phyloP scores from a whole-genome alignment of 345 rosid species.

The Pseudoturritis turrita region DNA sequence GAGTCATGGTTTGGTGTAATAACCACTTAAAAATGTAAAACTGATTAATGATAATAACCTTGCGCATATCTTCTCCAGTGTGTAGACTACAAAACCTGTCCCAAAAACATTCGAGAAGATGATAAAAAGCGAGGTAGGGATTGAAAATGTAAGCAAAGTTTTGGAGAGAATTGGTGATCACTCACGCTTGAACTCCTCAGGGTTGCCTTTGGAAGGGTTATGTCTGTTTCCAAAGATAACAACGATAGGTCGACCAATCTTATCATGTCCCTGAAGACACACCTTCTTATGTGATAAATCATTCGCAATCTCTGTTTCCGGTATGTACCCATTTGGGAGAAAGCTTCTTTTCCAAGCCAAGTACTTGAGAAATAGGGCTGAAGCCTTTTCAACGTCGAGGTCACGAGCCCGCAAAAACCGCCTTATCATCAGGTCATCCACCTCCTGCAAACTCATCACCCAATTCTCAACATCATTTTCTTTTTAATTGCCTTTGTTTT shows the following conservation, averaged over 20 bases:
- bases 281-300: conserved; percentile 64
- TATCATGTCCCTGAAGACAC: conserved; percentile 75
- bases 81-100: conserved; percentile 52
- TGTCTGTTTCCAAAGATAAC: conserved; percentile 59
- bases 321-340: conserved; percentile 55
- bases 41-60: conserved; percentile 34
- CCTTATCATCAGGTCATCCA: conserved; percentile 71
- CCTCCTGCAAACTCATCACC: conserved; percentile 40
- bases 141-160: neutral
- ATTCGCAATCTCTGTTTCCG: conserved; percentile 49
- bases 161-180: neutral
- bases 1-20: neutral
- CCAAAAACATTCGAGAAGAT: neutral
- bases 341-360: conserved; percentile 59
- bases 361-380: conserved; percentile 60
- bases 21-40: neutral
- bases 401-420: conserved; percentile 89
- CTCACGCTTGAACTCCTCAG: conserved; percentile 72
- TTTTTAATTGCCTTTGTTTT: neutral
- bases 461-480: too few relatives aligned
- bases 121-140: neutral
- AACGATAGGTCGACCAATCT: conserved; percentile 60
- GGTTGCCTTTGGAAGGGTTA: conserved; percentile 53
- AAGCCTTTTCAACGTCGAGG: conserved; percentile 81
- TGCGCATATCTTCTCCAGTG: conserved; percentile 62